phyloP scores from a whole-genome alignment of 2,329 filamentous ascomycete genomes.

The Ceratocystiopsis brevicomis region DNA sequence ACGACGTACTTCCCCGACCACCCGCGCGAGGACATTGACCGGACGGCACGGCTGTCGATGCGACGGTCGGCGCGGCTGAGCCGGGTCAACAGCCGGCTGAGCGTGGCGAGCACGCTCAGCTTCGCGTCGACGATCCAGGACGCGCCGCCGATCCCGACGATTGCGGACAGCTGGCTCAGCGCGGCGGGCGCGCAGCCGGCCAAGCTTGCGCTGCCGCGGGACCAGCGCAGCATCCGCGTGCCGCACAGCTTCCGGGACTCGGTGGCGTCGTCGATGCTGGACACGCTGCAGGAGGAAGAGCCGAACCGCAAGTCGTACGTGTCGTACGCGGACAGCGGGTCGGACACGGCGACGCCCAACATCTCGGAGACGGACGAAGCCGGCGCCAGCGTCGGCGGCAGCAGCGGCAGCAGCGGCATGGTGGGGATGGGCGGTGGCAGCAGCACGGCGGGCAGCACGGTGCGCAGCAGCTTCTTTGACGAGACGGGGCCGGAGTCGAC shows the following conservation, averaged over 20 bases:
- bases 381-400: too few species aligned
- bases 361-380: slow-evolving; percentile 43
- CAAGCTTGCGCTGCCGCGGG: slow-evolving; percentile 25
- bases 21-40: slow-evolving; percentile 82
- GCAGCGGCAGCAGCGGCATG: too few species aligned
- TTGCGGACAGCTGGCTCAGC: slow-evolving; percentile 81
- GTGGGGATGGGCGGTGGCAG: too few species aligned
- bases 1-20: slow-evolving; percentile 97
- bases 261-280: slow-evolving; percentile 70
- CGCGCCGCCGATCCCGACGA: slow-evolving; percentile 85
- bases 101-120: slow-evolving; percentile 84
- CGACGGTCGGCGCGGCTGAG: slow-evolving; percentile 79
- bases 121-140: slow-evolving; percentile 83
- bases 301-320: slow-evolving; percentile 90
- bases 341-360: slow-evolving; percentile 50
- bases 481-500: slow-evolving; percentile 34
- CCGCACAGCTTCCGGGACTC: slow-evolving; percentile 64
- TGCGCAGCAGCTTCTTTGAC: slow-evolving; percentile 67
- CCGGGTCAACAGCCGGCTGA: slow-evolving; percentile 79
- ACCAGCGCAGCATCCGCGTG: slow-evolving; percentile 22
- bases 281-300: slow-evolving; percentile 83
- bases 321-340: slow-evolving; percentile 60
- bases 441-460: slow-evolving; percentile 39
- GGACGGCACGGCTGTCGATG: slow-evolving; percentile 83
- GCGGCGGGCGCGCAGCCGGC: slow-evolving; percentile 31